A percentile compares a stretch with the other conserved stretches of the same genome.
Evolutionary conservation across 345 rosid species (phyloP).

Genomic region (Litchi chinensis): DNA sequence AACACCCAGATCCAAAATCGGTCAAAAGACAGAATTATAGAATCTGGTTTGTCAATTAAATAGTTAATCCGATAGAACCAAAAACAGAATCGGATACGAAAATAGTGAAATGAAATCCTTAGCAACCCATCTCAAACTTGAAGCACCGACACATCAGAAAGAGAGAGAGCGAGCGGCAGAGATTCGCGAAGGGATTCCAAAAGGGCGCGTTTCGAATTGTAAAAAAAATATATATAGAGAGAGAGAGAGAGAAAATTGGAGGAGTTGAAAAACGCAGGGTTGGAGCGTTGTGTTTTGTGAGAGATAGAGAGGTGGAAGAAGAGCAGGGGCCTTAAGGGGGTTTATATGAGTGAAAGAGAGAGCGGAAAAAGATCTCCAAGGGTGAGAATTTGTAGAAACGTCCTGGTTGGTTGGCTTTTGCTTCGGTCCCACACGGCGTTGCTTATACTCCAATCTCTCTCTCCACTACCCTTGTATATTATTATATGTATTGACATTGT

Average conservation of each 20-base stretch:
- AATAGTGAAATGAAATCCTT: slow-evolving; percentile 19
- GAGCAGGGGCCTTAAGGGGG: slow-evolving; percentile 12
- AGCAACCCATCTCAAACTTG: slow-evolving; percentile 31
- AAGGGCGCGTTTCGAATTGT: not conserved
- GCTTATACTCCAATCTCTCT: slow-evolving; percentile 44
- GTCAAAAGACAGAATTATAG: slow-evolving; percentile 29
- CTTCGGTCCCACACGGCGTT: slow-evolving; percentile 49
- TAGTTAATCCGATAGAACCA: slow-evolving; percentile 37
- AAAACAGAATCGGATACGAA: slow-evolving; percentile 53
- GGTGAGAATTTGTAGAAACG: slow-evolving; percentile 26
- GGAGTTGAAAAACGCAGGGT: slow-evolving; percentile 15
- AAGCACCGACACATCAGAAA: not conserved
- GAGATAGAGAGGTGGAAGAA: not conserved
- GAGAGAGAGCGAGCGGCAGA: slow-evolving; percentile 40
- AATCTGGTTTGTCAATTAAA: slow-evolving; percentile 34
- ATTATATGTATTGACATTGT: no score
- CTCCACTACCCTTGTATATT: not conserved
- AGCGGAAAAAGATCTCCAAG: slow-evolving; percentile 22
- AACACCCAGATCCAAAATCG: slow-evolving; percentile 35
- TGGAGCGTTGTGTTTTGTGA: not conserved
- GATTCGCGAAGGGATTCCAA: slow-evolving; percentile 2
- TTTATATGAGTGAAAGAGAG: slow-evolving; percentile 26
- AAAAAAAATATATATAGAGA: no score
- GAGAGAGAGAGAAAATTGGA: not conserved
- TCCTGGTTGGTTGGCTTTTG: slow-evolving; percentile 33